Base-by-base conservation (phyloP, 257 asterid genomes). In the Primulina huaijiensis region DNA sequence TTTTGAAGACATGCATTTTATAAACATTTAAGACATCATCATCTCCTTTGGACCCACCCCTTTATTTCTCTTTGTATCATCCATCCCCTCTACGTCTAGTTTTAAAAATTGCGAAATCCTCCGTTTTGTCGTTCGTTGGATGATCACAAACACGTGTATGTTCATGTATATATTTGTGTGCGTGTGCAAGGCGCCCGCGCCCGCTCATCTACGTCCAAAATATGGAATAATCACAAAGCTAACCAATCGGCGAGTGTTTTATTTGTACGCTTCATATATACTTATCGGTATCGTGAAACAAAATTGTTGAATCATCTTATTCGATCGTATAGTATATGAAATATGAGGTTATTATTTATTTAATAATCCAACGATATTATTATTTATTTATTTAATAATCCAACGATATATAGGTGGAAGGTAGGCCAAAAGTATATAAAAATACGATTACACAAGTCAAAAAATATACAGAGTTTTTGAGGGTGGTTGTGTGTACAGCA, bases 71-170 rank as follows among this genome's bases (percentile, higher is more conserved):
- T 12, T 62, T 29, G 11, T 19, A n/a, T 38, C 0, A 27, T 12
- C 21, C 31, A 23, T 23, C 25, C 25, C 56, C 59, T 23, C 6
- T 7, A 9, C 33, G 12, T 34, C 43, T 33, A 19, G 17, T 40
- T 14, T 12, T 12, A 16, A 60, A 21, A 67, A 50, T 20, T 34
- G 33, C n/a, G 23, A 29, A 27, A 43, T 66, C 57, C 37, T 63
- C 62, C 62, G 2, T 64, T 67, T 43, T 19, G 16, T 7, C 53
- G 1, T 8, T 35, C 53, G 1, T 8, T 35, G 46, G 43, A 58
- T 62, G 67, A 46, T 67, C 69, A 74, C 74, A 53, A 8, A 17
- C 63, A 61, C 5, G 5, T 10, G 50, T 40, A 16, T 50, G 17
- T 43, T 27, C 2, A 11, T 43, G 52, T 62, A 62, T 14, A 14